Percentiles rank a stretch among this genome's conserved stretches.
Evolutionary conservation across 2,329 filamentous ascomycete species (phyloP).

Genomic region (Aaosphaeria pasadenensis): DNA sequence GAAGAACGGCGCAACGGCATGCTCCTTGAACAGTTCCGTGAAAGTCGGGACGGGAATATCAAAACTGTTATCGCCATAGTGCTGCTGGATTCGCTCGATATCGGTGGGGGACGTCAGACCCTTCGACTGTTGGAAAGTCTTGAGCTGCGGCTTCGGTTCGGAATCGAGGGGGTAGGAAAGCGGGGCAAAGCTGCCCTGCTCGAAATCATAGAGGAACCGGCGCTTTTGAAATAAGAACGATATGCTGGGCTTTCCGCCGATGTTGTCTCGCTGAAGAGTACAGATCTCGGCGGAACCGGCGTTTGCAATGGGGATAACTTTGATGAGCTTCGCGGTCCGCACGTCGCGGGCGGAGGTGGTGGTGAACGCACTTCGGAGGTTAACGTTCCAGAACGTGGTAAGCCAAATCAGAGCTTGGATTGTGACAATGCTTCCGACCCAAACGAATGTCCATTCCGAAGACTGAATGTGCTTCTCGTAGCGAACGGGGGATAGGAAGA

Average conservation of each 20-base stretch:
- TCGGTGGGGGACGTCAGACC: slow-evolving; percentile 75
- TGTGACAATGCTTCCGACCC: slow-evolving; percentile 83
- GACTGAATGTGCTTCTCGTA: slow-evolving; percentile 90
- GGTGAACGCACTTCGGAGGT: slow-evolving; percentile 78
- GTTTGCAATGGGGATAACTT: slow-evolving; percentile 71
- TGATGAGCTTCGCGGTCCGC: slow-evolving; percentile 78
- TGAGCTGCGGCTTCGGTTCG: slow-evolving; percentile 77
- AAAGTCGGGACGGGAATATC: slow-evolving; percentile 98
- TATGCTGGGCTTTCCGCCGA: slow-evolving; percentile 69
- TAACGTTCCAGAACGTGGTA: slow-evolving; percentile 96
- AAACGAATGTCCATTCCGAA: slow-evolving; percentile 98
- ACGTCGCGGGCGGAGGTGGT: slow-evolving; percentile 68
- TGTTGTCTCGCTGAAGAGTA: slow-evolving; percentile 71
- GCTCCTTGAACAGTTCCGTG: slow-evolving; percentile 93
- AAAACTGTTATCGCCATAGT: slow-evolving; percentile 95
- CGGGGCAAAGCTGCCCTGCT: slow-evolving; percentile 73
- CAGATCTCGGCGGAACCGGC: slow-evolving; percentile 89
- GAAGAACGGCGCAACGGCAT: slow-evolving; percentile 98
- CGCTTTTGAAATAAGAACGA: slow-evolving; percentile 99
- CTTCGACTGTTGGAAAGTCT: slow-evolving; percentile 73
- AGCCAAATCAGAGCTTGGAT: slow-evolving; percentile 88
- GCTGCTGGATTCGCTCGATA: slow-evolving; percentile 75
- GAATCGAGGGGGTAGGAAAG: slow-evolving; percentile 79
- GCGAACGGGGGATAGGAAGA: slow-evolving; percentile 77
- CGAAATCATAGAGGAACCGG: slow-evolving; percentile 79